Evolutionary conservation across 2,329 filamentous ascomycete genomes (phyloP).

Genomic region (Neospermospora avenae): DNA sequence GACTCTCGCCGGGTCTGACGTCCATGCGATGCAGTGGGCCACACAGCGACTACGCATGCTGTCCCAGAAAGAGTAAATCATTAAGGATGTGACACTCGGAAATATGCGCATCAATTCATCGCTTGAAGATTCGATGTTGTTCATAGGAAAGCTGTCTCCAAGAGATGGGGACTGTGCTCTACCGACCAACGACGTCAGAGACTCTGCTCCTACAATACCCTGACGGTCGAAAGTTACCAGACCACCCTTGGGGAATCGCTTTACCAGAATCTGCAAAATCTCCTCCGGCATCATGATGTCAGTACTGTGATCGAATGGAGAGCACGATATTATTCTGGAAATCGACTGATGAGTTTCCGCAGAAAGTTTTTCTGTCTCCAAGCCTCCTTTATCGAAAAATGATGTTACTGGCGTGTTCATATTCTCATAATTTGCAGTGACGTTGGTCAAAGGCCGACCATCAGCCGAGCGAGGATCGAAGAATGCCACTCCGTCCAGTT

Average conservation of each 20-base stretch:
- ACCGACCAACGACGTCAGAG: background rate
- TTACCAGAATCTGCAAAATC: background rate
- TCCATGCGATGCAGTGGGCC: slow-evolving; percentile 4
- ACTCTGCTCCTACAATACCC: background rate
- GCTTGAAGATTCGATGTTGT: background rate
- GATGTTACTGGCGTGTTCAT: background rate
- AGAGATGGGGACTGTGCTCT: background rate
- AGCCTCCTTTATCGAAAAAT: background rate
- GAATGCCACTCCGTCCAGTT: slow-evolving; percentile 3
- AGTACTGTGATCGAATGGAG: background rate
- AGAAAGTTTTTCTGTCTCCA: too few relatives aligned
- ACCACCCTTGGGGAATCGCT: background rate
- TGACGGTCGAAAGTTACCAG: background rate
- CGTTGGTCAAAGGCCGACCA: background rate
- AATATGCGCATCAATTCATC: background rate
- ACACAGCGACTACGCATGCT: background rate
- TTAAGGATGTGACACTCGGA: slow-evolving; percentile 1
- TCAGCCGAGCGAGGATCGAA: slow-evolving; percentile 4
- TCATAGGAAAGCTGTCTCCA: background rate
- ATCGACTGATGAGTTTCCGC: background rate
- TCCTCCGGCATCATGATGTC: background rate
- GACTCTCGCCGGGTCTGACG: background rate
- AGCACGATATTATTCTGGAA: slow-evolving; percentile 1
- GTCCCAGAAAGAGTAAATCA: slow-evolving; percentile 7
- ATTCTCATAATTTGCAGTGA: background rate